Evolutionary conservation across 1,284 basidiomycete species (phyloP).

Genomic region (Leccinum angustisporum): DNA sequence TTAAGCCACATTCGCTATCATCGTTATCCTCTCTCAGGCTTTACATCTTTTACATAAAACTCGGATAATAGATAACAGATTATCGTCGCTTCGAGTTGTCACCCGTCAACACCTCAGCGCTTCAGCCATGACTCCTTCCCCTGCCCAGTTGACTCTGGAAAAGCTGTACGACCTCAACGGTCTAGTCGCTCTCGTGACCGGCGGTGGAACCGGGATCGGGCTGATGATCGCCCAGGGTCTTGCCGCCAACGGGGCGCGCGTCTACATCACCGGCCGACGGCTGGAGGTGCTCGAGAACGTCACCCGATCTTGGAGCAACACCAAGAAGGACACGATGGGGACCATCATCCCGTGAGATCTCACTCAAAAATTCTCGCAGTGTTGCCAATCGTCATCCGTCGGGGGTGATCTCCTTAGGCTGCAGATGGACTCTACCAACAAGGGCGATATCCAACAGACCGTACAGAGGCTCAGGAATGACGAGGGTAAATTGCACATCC

Average conservation of each 20-base stretch:
- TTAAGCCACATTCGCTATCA: background rate
- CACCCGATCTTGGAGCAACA: slow-evolving; percentile 46
- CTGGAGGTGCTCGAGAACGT: slow-evolving; percentile 60
- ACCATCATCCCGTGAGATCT: slow-evolving; percentile 55
- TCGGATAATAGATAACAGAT: background rate
- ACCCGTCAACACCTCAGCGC: background rate
- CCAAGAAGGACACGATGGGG: slow-evolving; percentile 41
- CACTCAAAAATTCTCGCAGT: slow-evolving; percentile 1
- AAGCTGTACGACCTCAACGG: slow-evolving; percentile 59
- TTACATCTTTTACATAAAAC: background rate
- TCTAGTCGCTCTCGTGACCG: slow-evolving; percentile 72
- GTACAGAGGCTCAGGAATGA: slow-evolving; percentile 39
- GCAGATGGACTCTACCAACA: slow-evolving; percentile 68
- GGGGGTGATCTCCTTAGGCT: slow-evolving; percentile 42
- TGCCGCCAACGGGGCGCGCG: slow-evolving; percentile 75
- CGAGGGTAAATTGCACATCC: slow-evolving; percentile 73
- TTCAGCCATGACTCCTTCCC: slow-evolving; percentile 24
- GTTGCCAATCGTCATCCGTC: background rate
- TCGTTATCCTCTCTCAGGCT: background rate
- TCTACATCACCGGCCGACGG: slow-evolving; percentile 76
- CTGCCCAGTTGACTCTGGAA: slow-evolving; percentile 31
- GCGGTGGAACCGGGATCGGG: slow-evolving; percentile 78
- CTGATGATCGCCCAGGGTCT: slow-evolving; percentile 74
- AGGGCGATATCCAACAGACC: slow-evolving; percentile 61
- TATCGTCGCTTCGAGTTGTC: background rate